These are phyloP conservation scores for Candida nemodendra DNA, from an alignment of 805 yeast genomes.

Conservation along the genomic window DNA sequence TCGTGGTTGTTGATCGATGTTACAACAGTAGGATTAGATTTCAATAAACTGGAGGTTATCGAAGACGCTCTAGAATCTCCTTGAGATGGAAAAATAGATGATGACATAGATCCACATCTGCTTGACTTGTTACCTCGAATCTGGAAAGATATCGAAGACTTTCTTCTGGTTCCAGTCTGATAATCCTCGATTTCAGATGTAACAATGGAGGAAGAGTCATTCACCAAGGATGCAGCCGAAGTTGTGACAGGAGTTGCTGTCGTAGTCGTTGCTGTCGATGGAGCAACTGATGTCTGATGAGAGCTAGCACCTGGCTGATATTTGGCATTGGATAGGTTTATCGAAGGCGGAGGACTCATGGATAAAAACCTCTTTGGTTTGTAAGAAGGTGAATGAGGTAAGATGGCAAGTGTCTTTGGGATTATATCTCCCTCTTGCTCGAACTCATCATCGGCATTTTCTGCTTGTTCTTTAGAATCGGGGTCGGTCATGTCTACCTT, in stretches of 20 bases:
- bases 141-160: slow-evolving; percentile 30
- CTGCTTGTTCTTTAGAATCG: slow-evolving; percentile 23
- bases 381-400: slow-evolving; percentile 18
- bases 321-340: not conserved
- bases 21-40: slow-evolving; percentile 12
- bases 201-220: slow-evolving; percentile 20
- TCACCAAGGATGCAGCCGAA: slow-evolving; percentile 7
- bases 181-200: slow-evolving; percentile 25
- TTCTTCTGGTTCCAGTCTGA: slow-evolving; percentile 23
- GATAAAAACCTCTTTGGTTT: slow-evolving; percentile 5
- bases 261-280: slow-evolving; percentile 10
- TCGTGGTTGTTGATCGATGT: slow-evolving; percentile 9
- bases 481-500: slow-evolving; percentile 26
- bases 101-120: slow-evolving; percentile 25
- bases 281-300: slow-evolving; percentile 6
- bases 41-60: slow-evolving; percentile 7
- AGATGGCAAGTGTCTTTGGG: slow-evolving; percentile 12
- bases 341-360: slow-evolving; percentile 1
- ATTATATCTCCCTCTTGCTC: slow-evolving; percentile 16
- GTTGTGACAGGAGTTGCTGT: slow-evolving; percentile 7
- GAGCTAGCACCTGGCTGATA: not conserved
- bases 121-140: slow-evolving; percentile 15
- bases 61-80: slow-evolving; percentile 13
- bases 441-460: slow-evolving; percentile 21
- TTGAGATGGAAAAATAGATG: slow-evolving; percentile 11